phyloP scores from a whole-genome alignment of 176 grass and related monocot species.

The Avena eriantha region DNA sequence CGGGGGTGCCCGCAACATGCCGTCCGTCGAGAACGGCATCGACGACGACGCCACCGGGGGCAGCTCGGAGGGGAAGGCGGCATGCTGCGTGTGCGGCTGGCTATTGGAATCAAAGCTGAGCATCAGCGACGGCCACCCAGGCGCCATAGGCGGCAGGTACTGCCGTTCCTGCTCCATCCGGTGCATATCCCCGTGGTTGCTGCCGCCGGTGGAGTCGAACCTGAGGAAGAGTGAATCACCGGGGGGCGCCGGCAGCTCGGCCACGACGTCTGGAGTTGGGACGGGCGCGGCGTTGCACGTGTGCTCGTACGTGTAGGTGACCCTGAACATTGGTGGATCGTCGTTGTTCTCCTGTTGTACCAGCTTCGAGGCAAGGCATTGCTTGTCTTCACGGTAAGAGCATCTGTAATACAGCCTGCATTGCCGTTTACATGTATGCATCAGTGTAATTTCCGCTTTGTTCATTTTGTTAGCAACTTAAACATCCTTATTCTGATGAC shows the following conservation, averaged over 20 bases:
- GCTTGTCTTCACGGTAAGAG: conserved; percentile 59
- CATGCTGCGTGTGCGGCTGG: conserved; percentile 8
- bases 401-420: conserved; percentile 71
- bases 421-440: background rate
- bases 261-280: conserved; percentile 48
- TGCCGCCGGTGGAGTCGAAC: conserved; percentile 40
- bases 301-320: conserved; percentile 67
- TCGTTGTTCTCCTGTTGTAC: conserved; percentile 59
- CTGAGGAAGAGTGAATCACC: conserved; percentile 42
- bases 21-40: conserved; percentile 9
- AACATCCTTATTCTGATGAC: background rate
- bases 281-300: conserved; percentile 56
- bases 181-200: background rate
- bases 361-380: conserved; percentile 67
- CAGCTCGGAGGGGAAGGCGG: conserved; percentile 36
- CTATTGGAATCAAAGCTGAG: conserved; percentile 46
- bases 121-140: conserved; percentile 37
- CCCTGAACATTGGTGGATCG: conserved; percentile 55
- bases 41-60: background rate
- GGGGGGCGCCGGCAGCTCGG: background rate
- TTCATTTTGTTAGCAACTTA: background rate
- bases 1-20: background rate
- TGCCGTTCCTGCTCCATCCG: conserved; percentile 12
- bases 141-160: background rate
- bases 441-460: background rate